Percentiles rank a stretch among this genome's conserved stretches.
Conservation (phyloP, 495 filamentous ascomycete species). For the Penicillium coprophilum region DNA sequence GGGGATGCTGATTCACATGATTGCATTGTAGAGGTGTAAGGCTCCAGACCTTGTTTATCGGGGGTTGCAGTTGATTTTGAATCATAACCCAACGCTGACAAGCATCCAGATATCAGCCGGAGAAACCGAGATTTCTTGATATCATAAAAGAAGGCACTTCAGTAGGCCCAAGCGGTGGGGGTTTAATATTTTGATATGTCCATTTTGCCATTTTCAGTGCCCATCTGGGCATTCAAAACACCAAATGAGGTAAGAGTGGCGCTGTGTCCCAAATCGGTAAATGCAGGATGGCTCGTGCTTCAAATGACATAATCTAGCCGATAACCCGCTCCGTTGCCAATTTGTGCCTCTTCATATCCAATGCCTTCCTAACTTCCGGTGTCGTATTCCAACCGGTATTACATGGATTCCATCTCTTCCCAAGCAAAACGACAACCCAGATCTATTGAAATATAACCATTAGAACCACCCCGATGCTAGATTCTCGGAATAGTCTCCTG, state of each 20-base stretch:
- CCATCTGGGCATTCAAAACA: not conserved
- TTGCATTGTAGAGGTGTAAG: slow-evolving; percentile 2
- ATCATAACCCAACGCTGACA: slow-evolving; percentile 5
- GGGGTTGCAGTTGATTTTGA: slow-evolving; percentile 3
- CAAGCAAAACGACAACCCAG: not conserved
- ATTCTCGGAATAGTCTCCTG: not conserved
- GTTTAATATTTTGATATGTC: not conserved
- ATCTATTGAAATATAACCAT: not conserved
- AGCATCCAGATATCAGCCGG: slow-evolving; percentile 17
- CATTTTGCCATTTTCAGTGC: not conserved
- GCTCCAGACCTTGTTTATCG: slow-evolving; percentile 4
- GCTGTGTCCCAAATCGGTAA: slow-evolving; percentile 18
- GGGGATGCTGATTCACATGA: slow-evolving; percentile 1
- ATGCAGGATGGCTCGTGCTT: slow-evolving; percentile 19
- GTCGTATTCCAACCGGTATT: not conserved
- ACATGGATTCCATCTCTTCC: too few relatives aligned
- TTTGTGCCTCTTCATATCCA: not conserved
- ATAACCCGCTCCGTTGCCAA: not conserved
- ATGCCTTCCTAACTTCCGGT: not conserved
- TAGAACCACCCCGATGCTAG: not conserved
- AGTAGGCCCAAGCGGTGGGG: not conserved
- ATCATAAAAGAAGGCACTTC: not conserved
- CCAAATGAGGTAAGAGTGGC: not conserved
- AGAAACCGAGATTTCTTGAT: not conserved
- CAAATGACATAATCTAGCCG: slow-evolving; percentile 17